Conservation (phyloP, 2,329 filamentous ascomycete species). For the Colletotrichum somersetense region DNA sequence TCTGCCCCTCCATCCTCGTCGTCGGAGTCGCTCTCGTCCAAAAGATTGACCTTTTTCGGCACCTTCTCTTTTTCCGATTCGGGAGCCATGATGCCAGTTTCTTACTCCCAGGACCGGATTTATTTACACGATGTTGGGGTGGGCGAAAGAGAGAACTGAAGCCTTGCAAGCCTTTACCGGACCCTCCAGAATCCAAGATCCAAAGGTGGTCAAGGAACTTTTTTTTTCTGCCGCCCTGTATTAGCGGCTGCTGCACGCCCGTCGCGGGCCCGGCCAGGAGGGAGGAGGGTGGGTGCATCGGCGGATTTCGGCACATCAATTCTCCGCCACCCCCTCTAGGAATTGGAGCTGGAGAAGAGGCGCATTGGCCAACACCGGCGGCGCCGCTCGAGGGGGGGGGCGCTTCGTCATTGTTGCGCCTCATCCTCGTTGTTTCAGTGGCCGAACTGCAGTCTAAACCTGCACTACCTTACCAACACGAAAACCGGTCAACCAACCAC, state of each 20-base stretch:
- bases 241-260: conserved; percentile 26
- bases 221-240: conserved; percentile 40
- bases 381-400: conserved; percentile 3
- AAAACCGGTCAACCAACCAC: conserved; percentile 37
- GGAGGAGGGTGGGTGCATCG: conserved; percentile 38
- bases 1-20: conserved; percentile 57
- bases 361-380: conserved; percentile 38
- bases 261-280: conserved; percentile 14
- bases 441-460: conserved; percentile 35
- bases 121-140: not conserved
- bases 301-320: conserved; percentile 35
- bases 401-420: conserved; percentile 49
- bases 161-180: conserved; percentile 8
- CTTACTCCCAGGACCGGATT: not conserved
- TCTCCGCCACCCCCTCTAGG: conserved; percentile 26
- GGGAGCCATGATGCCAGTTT: conserved; percentile 25
- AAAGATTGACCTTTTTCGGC: conserved; percentile 61
- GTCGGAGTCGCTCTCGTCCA: conserved; percentile 69
- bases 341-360: conserved; percentile 28
- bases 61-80: conserved; percentile 33
- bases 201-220: conserved; percentile 40
- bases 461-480: conserved; percentile 12
- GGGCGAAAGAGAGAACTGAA: conserved; percentile 5
- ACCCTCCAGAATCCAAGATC: conserved; percentile 20
- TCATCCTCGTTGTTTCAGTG: conserved; percentile 42